These are phyloP conservation scores for Dactylellina sp. DNA, from an alignment of 2,329 filamentous ascomycete species.

Conservation along the genomic window DNA sequence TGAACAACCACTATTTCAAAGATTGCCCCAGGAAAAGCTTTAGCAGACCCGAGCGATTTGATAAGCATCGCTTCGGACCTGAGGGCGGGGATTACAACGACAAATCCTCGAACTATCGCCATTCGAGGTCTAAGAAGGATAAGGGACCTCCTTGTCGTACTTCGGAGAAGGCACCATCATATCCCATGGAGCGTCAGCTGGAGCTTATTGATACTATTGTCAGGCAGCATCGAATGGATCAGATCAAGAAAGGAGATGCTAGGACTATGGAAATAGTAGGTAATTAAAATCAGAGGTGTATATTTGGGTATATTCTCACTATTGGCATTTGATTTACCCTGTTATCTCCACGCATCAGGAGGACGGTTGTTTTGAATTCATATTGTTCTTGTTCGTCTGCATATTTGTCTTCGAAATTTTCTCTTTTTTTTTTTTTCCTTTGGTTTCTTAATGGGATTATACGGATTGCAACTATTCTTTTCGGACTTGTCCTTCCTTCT, in stretches of 20 bases:
- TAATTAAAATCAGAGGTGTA: too few species aligned
- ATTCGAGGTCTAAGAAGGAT: not conserved
- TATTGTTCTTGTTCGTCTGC: not conserved
- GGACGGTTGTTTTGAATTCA: not conserved
- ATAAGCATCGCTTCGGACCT: conserved; percentile 12
- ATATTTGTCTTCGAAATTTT: not conserved
- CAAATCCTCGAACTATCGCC: not conserved
- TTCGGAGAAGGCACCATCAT: conserved; percentile 29
- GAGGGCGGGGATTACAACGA: conserved; percentile 9
- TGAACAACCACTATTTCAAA: conserved; percentile 16
- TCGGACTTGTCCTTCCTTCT: too few species aligned
- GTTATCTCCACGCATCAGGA: not conserved
- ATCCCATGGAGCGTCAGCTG: conserved; percentile 43
- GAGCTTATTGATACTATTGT: conserved; percentile 37
- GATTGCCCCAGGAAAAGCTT: conserved; percentile 21
- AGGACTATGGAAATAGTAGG: too few species aligned
- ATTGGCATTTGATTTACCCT: not conserved
- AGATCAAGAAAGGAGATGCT: too few species aligned
- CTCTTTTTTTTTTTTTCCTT: conserved; percentile 2
- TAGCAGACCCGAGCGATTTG: conserved; percentile 5
- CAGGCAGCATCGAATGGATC: not conserved
- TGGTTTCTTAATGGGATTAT: not conserved
- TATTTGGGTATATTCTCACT: too few species aligned
- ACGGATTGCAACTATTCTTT: not conserved
- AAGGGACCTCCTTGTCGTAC: conserved; percentile 14